A percentile compares a stretch with the other conserved stretches of the same genome.
These are phyloP conservation scores for Schwanniomyces yamadae DNA, from an alignment of 805 yeast species.

Conservation along the genomic window DNA sequence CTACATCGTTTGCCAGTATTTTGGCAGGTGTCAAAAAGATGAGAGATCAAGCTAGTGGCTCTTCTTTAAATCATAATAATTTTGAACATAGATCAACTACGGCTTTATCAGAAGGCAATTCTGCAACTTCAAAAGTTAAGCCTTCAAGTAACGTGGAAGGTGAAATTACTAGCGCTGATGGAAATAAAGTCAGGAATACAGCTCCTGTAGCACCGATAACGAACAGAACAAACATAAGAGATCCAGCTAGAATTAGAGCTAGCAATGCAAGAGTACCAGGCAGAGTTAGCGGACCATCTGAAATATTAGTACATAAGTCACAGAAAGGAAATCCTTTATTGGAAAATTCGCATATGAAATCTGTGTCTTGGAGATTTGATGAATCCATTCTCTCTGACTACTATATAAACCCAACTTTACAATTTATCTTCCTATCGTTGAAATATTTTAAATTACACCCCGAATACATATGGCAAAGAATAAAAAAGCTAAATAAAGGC, in stretches of 20 bases:
- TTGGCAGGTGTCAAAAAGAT: slow-evolving; percentile 66
- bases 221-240: no score
- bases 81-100: no score
- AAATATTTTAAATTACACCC: slow-evolving; percentile 77
- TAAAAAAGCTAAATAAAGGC: slow-evolving; percentile 43
- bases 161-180: no score
- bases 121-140: no score
- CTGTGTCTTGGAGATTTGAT: slow-evolving; percentile 56
- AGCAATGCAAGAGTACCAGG: slow-evolving; percentile 9
- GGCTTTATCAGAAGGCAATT: no score
- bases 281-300: slow-evolving; percentile 9
- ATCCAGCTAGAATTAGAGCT: no score
- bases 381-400: slow-evolving; percentile 58
- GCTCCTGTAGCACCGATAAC: no score
- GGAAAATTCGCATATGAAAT: slow-evolving; percentile 46
- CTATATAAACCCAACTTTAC: slow-evolving; percentile 54
- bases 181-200: no score
- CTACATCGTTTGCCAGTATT: slow-evolving; percentile 69
- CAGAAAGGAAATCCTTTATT: slow-evolving; percentile 76
- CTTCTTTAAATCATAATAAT: no score
- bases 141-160: no score
- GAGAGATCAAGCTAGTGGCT: slow-evolving; percentile 36
- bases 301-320: slow-evolving; percentile 56
- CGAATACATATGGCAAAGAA: slow-evolving; percentile 63
- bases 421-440: slow-evolving; percentile 61